phyloP scores from a whole-genome alignment of 2,329 filamentous ascomycete species.

The Colletotrichum ledebouriae region DNA sequence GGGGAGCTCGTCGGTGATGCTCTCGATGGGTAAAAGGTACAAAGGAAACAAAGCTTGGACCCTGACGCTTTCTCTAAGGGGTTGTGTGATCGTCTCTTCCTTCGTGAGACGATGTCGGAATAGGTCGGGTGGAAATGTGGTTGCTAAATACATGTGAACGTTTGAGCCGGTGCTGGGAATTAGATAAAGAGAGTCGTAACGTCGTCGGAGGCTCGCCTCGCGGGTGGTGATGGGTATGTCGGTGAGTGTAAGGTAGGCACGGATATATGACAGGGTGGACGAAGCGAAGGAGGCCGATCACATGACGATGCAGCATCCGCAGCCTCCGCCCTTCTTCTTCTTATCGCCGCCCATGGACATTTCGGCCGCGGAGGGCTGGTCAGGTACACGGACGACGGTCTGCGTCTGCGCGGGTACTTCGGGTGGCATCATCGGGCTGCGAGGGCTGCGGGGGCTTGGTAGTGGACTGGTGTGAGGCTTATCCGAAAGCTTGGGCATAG shows the following conservation, averaged over 20 bases:
- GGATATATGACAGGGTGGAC: constrained; percentile 19
- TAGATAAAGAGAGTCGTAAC: constrained; percentile 44
- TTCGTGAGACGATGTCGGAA: constrained; percentile 9
- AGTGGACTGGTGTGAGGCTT: constrained; percentile 56
- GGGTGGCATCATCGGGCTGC: constrained; percentile 49
- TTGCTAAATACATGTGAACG: constrained; percentile 42
- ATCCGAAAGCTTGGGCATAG: constrained; percentile 72
- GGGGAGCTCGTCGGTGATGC: constrained; percentile 5
- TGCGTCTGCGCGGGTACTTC: constrained; percentile 45
- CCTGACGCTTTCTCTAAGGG: constrained; percentile 34
- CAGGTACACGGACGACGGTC: constrained; percentile 44
- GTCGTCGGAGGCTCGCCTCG: constrained; percentile 43
- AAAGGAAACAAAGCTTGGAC: constrained; percentile 29
- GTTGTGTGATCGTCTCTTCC: constrained; percentile 21
- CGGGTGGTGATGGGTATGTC: constrained; percentile 32
- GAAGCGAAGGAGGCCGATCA: constrained; percentile 46
- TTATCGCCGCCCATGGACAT: constrained; percentile 45
- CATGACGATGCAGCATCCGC: constrained; percentile 67
- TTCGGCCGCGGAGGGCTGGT: constrained; percentile 28
- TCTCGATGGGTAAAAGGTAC: constrained; percentile 20
- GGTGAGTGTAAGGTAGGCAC: constrained; percentile 23
- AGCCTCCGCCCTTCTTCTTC: constrained; percentile 58
- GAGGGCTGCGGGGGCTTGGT: constrained; percentile 61
- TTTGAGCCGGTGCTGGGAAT: constrained; percentile 35
- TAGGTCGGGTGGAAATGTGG: constrained; percentile 29